Evolutionary conservation across 495 filamentous ascomycete species (phyloP), one percentile per base, ranked within the genome.

Genomic region (Neurospora africana): DNA sequence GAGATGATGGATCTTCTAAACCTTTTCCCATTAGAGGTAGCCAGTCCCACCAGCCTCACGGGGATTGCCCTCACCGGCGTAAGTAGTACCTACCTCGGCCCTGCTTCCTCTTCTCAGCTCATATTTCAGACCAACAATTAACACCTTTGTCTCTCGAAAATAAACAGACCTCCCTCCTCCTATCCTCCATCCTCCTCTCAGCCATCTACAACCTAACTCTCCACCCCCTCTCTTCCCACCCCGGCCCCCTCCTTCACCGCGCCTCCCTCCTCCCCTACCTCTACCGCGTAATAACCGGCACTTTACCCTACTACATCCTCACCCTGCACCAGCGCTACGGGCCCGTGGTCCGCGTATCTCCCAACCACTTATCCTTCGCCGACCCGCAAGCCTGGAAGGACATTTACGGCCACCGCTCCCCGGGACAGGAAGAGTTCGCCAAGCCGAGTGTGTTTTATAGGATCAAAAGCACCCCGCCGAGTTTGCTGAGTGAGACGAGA

Each of bases 331-430:
- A 81, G 65, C 80, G 77, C 44, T 87, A 88, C 68, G 87, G 87
- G 9, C 81, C 81, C 17, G 75, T 87, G 35, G 83, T 92, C 0
- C 87, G 90, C 2, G 76, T 88, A n/a, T 78, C 82, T 0, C 89
- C 89, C 2, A 76, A 83, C 27, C 82, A 87, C 67, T 75, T 92
- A 0, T 84, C 83, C 0, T 88, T 88, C 76, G 83, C 79, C 71
- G 83, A 83, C 1, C 77, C 82, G 0, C 73, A 74, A 4, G 85
- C 87, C 5, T 89, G 86, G 82, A 85, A 86, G 47, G 87, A 89
- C 72, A 89, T 91, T 53, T 88, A 90, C 72, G 86, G 85, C 15
- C 77, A 80, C 73, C 79, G 76, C n/a, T 78, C 80, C 39, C 79
- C 79, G 13, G 68, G 69, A 37, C 71, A 68, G 15, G 71, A 72